These are phyloP conservation scores for Ogataea degrootiae DNA, from an alignment of 805 yeast species.

Conservation along the genomic window DNA sequence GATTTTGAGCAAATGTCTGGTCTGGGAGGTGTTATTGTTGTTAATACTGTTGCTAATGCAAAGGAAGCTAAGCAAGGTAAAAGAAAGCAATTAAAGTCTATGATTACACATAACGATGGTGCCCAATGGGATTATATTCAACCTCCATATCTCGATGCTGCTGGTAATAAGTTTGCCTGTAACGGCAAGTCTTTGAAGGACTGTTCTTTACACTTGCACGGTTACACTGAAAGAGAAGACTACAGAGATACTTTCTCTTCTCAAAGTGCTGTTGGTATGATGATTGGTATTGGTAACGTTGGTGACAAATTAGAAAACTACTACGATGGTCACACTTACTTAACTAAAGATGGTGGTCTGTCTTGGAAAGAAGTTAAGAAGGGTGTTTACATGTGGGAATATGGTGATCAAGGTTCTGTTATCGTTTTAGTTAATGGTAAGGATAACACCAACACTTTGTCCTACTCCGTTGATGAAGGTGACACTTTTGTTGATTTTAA, in stretches of 20 bases:
- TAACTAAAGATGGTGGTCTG: constrained; percentile 81
- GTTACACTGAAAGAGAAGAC: constrained; percentile 80
- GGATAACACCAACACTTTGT: constrained; percentile 52
- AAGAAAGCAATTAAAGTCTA: constrained; percentile 56
- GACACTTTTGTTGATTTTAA: constrained; percentile 61
- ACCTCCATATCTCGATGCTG: constrained; percentile 64
- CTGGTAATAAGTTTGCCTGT: constrained; percentile 55
- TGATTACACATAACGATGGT: constrained; percentile 84
- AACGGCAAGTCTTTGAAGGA: constrained; percentile 40
- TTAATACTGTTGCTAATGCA: constrained; percentile 61
- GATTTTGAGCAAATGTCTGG: constrained; percentile 82
- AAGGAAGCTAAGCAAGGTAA: constrained; percentile 39
- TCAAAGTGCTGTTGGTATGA: constrained; percentile 76
- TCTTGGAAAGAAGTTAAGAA: constrained; percentile 75
- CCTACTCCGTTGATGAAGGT: constrained; percentile 76
- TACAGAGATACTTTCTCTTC: constrained; percentile 79
- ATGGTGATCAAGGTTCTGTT: constrained; percentile 87
- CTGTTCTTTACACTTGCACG: constrained; percentile 81
- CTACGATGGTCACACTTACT: constrained; percentile 46
- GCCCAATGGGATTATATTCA: constrained; percentile 68
- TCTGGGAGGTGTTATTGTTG: constrained; percentile 78
- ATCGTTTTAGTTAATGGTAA: constrained; percentile 63
- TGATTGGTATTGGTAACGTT: constrained; percentile 84
- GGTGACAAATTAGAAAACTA: constrained; percentile 53
- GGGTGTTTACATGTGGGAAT: constrained; percentile 85